These are phyloP conservation scores for Ramalina intermedia DNA, from an alignment of 495 filamentous ascomycete genomes.

Conservation along the genomic window DNA sequence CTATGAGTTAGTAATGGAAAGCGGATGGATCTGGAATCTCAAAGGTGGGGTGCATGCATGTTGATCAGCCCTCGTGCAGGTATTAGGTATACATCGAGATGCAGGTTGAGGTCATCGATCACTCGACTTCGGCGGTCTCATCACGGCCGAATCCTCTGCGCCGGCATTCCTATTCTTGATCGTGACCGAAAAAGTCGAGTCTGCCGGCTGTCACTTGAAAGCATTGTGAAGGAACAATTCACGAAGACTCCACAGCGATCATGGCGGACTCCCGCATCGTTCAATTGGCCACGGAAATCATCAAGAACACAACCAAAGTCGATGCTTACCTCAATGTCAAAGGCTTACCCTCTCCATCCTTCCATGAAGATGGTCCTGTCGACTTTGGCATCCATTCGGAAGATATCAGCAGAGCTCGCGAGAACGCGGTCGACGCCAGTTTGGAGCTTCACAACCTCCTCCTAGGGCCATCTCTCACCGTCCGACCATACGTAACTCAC, in stretches of 20 bases:
- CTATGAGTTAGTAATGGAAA: too few species aligned
- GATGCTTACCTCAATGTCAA: slow-evolving; percentile 2
- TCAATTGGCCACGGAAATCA: not conserved
- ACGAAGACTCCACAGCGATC: slow-evolving; percentile 1
- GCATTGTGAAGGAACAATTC: too few species aligned
- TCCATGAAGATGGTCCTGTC: not conserved
- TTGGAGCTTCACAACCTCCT: slow-evolving; percentile 3
- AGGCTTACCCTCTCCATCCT: not conserved
- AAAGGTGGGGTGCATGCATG: too few species aligned
- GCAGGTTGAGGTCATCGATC: too few species aligned
- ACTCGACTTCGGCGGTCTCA: too few species aligned
- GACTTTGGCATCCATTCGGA: not conserved
- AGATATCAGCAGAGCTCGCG: slow-evolving; percentile 1
- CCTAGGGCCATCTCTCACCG: not conserved
- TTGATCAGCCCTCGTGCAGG: too few species aligned
- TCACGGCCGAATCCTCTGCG: too few species aligned
- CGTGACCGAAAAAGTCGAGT: too few species aligned
- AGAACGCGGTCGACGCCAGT: not conserved
- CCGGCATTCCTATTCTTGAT: too few species aligned
- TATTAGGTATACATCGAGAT: too few species aligned
- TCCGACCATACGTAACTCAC: not conserved
- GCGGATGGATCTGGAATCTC: too few species aligned
- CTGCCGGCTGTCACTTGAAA: too few species aligned
- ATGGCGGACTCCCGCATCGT: slow-evolving; percentile 14
- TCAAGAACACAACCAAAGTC: not conserved